Percentiles rank a stretch among this genome's conserved stretches.
These are phyloP conservation scores for Theobroma cacao DNA, from an alignment of 345 rosid genomes.

Conservation along the genomic window DNA sequence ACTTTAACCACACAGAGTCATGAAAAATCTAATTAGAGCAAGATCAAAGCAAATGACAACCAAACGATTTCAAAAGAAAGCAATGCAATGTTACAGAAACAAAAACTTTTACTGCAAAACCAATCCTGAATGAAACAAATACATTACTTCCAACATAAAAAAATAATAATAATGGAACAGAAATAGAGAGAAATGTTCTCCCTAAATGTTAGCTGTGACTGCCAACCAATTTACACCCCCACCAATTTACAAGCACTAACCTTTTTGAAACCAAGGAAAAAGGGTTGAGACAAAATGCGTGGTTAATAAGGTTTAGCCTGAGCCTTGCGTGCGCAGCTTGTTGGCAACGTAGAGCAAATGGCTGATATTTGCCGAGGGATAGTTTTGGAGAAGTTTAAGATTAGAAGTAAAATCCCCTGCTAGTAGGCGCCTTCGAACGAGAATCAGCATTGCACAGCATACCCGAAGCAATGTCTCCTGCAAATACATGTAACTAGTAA, in stretches of 20 bases:
- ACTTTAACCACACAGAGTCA: no score
- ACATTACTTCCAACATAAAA: neutral
- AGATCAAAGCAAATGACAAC: no score
- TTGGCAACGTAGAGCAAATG: slow-evolving; percentile 93
- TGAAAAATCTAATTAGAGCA: no score
- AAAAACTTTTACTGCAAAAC: neutral
- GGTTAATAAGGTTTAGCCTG: slow-evolving; percentile 21
- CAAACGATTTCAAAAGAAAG: no score
- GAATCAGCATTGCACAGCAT: slow-evolving; percentile 95
- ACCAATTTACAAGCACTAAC: slow-evolving; percentile 21
- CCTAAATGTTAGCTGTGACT: slow-evolving; percentile 11
- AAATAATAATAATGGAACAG: neutral
- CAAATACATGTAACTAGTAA: slow-evolving; percentile 11
- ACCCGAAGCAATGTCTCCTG: slow-evolving; percentile 91
- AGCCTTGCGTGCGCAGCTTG: slow-evolving; percentile 57
- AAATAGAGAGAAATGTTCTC: slow-evolving; percentile 1
- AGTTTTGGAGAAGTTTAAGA: slow-evolving; percentile 62
- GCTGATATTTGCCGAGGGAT: slow-evolving; percentile 64
- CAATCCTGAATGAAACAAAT: neutral
- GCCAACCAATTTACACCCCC: neutral
- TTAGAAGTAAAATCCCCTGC: slow-evolving; percentile 77
- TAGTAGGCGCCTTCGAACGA: slow-evolving; percentile 77
- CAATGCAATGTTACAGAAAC: neutral
- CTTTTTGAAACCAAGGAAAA: neutral
- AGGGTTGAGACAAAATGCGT: neutral